Conservation (phyloP, 1,284 basidiomycete species). For the Leccinum pallidistipes region DNA sequence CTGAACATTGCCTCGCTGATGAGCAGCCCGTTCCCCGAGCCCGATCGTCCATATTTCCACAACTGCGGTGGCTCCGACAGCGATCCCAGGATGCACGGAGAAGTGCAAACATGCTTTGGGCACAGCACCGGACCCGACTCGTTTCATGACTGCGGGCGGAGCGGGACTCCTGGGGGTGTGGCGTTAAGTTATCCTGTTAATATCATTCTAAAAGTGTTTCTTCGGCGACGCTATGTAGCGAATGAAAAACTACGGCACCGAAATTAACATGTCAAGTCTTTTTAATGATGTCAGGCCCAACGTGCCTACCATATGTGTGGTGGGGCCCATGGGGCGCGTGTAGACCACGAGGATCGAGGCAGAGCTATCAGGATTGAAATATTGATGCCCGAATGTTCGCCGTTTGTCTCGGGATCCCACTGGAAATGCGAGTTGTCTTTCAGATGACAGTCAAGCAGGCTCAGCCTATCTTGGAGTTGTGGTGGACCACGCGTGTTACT, state of each 20-base stretch:
- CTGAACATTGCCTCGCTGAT: slow-evolving; percentile 8
- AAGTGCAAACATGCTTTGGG: slow-evolving; percentile 6
- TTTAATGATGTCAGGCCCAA: slow-evolving; percentile 13
- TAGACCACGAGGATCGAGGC: slow-evolving; percentile 17
- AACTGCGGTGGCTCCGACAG: slow-evolving; percentile 7
- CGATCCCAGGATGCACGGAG: slow-evolving; percentile 1
- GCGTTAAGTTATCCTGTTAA: not conserved
- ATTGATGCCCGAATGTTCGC: slow-evolving; percentile 1
- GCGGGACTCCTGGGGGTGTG: not conserved
- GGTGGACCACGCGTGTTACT: not conserved
- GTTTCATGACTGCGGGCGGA: slow-evolving; percentile 4
- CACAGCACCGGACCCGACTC: slow-evolving; percentile 16
- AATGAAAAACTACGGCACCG: slow-evolving; percentile 22
- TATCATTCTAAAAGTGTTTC: not conserved
- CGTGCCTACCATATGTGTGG: slow-evolving; percentile 1
- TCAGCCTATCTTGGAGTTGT: not conserved
- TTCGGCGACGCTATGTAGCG: slow-evolving; percentile 8
- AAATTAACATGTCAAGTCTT: slow-evolving; percentile 6
- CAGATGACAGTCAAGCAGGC: not conserved
- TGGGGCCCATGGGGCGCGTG: slow-evolving; percentile 15
- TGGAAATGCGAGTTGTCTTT: no score
- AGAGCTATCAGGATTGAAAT: not conserved
- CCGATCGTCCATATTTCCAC: slow-evolving; percentile 9
- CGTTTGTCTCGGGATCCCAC: not conserved
- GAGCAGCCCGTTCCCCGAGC: not conserved